phyloP scores from a whole-genome alignment of 768 basidiomycete genomes.

The Leccinum aurantiacum region DNA sequence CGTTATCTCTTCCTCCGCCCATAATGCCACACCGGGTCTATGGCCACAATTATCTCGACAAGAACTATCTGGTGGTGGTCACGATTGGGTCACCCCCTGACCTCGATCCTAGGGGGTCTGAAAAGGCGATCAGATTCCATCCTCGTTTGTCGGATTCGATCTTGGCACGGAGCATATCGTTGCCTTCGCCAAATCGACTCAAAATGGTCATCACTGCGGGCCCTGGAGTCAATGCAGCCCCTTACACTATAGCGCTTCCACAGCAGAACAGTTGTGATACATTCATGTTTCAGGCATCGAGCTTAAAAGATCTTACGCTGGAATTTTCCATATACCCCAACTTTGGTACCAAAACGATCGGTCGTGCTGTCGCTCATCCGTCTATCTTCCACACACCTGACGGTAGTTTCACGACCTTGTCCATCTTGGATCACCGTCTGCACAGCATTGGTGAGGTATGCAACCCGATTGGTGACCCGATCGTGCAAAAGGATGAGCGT shows the following conservation, averaged over 20 bases:
- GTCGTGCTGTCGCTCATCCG: constrained; percentile 84
- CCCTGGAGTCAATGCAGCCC: constrained; percentile 79
- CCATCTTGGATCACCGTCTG: constrained; percentile 89
- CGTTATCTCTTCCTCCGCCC: constrained; percentile 92
- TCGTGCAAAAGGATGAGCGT: constrained; percentile 4
- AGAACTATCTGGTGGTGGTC: constrained; percentile 80
- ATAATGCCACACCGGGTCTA: constrained; percentile 98
- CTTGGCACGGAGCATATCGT: constrained; percentile 62
- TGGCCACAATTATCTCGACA: constrained; percentile 93
- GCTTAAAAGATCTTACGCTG: constrained; percentile 68
- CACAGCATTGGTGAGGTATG: constrained; percentile 90
- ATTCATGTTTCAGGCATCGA: constrained; percentile 85
- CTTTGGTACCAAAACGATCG: constrained; percentile 96
- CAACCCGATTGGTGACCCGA: neutral
- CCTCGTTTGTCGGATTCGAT: constrained; percentile 72
- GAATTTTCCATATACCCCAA: constrained; percentile 97
- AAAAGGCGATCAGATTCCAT: constrained; percentile 61
- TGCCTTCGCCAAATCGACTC: constrained; percentile 73
- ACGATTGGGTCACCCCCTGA: constrained; percentile 64
- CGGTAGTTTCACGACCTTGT: constrained; percentile 59
- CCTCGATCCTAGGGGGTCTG: constrained; percentile 34
- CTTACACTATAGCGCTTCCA: constrained; percentile 88
- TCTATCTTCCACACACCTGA: constrained; percentile 61
- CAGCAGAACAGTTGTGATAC: constrained; percentile 67
- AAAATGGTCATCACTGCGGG: constrained; percentile 95